A percentile compares a stretch with the other conserved stretches of the same genome.
These are phyloP conservation scores for Cardamine resedifolia DNA, from an alignment of 345 rosid genomes.

Conservation along the genomic window DNA sequence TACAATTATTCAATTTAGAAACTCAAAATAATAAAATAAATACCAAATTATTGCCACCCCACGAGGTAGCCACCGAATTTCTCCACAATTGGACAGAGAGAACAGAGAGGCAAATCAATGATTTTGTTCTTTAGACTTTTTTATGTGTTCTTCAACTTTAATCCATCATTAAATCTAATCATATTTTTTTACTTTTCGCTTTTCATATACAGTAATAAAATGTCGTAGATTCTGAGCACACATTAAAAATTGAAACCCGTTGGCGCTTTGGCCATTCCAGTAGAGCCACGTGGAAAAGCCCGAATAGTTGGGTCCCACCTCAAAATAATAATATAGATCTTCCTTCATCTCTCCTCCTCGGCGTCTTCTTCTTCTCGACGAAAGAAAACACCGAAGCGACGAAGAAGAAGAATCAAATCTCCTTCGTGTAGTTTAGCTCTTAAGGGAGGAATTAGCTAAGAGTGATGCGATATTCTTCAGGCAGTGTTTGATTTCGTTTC, in stretches of 20 bases:
- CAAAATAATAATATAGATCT: conserved; percentile 16
- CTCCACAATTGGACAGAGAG: not conserved
- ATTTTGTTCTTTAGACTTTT: conserved; percentile 11
- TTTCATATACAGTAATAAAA: not conserved
- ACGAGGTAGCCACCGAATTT: conserved; percentile 23
- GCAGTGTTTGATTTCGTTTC: conserved; percentile 25
- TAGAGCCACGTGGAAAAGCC: conserved; percentile 21
- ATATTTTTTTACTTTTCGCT: not conserved
- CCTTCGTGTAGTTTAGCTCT: conserved; percentile 22
- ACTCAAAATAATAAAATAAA: not conserved
- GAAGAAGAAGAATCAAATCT: conserved; percentile 28
- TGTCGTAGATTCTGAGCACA: not conserved
- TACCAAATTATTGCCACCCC: conserved; percentile 18
- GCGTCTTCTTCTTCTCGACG: conserved; percentile 13
- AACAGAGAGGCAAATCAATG: conserved; percentile 24
- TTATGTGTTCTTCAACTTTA: conserved; percentile 22
- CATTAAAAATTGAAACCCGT: conserved; percentile 26
- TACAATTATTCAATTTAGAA: not conserved
- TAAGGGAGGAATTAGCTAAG: conserved; percentile 13
- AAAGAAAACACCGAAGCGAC: conserved; percentile 8
- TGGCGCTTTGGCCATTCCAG: conserved; percentile 12
- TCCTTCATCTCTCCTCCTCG: conserved; percentile 8
- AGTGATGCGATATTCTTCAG: conserved; percentile 17
- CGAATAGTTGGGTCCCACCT: conserved; percentile 20
- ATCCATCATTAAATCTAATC: not conserved